Base-by-base conservation (phyloP, 352 stramenopile genomes). In the Globisporangium middletonii region DNA sequence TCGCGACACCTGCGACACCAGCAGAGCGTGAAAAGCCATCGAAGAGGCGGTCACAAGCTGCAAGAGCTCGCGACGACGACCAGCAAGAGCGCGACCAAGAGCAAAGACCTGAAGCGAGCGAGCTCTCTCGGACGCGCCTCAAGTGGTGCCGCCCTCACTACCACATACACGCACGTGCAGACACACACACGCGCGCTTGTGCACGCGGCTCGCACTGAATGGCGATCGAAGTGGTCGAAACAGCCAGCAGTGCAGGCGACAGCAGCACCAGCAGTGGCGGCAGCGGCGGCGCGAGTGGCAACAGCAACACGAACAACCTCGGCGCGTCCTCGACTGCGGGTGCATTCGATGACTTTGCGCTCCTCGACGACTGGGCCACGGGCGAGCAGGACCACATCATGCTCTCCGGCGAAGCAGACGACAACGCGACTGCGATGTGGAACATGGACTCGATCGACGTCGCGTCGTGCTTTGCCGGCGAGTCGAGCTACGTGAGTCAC, bases 351-450 rank as follows among this genome's bases (percentile, higher is more conserved):
- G 59, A 64, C 33, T 35, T 65, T 48, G 58, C 62, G 48, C 50
- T 70, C 11, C 59, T 64, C 50, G 68, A 73, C 42, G 65, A 71
- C 54, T 52, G 65, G 23, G 50, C 55, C 0, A 60, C 63, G 7
- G 59, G 57, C 23, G 63, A 73, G 12, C 27, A 54, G 27, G 59
- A 59, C 19, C 43, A 60, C 16, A 19, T 56, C 42, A 37, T 38
- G 28, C 44, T 57, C 59, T 48, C 43, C 12, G 35, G 35, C 26
- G 65, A 69, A 33, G 59, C 50, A 13, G 66, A 72, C 54, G 69
- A 76, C 43, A 63, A 56, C 50, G 65, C 65, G 59, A 42, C 49
- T 30, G 55, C 55, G 19, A 57, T 71, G 37, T 76, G 62, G 69
- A 53, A 64, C 19, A 61, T 65, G 46, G 62, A 73, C 59, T 69